Base-by-base conservation (phyloP, 1,139 yeast genomes). In the Protomyces lactucae-debilis region DNA sequence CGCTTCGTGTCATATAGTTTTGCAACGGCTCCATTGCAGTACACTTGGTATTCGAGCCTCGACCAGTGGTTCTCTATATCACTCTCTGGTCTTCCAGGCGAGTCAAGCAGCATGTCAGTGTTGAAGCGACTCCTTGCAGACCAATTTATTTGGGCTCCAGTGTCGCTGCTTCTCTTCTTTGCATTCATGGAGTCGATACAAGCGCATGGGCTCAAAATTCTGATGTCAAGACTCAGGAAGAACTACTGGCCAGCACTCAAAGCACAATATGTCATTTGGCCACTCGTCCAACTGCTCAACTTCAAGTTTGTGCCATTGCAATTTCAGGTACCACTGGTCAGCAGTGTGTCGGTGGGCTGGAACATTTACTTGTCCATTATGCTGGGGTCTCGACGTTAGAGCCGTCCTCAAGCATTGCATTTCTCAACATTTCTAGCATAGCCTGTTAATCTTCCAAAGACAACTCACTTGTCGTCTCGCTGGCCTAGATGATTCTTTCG, bases 241-340 rank as follows among this genome's bases (percentile, higher is more conserved):
- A 52, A 67, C 66, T 52, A 67, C 57, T 28, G 43, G 35, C 37
- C 54, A 23, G 52, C 45, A 12, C 40, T 60, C 25, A 55, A 55
- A 52, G 60, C 60, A 10, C 90, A 89, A 73, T 91, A 96, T 96
- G 70, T 79, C 57, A 87, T 91, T 8, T 91, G 97, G 97, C 97
- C 97, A 0, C 77, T 83, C 0, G 85, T 91, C 71, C 97, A 91
- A 75, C 68, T 82, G 60, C 71, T 84, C 66, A 92, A 92, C 74
- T 88, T 92, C 71, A 80, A 64, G 37, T 57, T 60, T 48, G 57
- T 61, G 40, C 66, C 66, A 9, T 39, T 64, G 32, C 53, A 53
- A 53, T 64, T 48, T 36, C 66, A 64, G 37, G 40, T 64, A 18
- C 66, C 66, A 3, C 39, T 64, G 35, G 63, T 59, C 43, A 52